These are phyloP conservation scores for Boletus rubropictus DNA, from an alignment of 768 basidiomycete species.

Conservation along the genomic window DNA sequence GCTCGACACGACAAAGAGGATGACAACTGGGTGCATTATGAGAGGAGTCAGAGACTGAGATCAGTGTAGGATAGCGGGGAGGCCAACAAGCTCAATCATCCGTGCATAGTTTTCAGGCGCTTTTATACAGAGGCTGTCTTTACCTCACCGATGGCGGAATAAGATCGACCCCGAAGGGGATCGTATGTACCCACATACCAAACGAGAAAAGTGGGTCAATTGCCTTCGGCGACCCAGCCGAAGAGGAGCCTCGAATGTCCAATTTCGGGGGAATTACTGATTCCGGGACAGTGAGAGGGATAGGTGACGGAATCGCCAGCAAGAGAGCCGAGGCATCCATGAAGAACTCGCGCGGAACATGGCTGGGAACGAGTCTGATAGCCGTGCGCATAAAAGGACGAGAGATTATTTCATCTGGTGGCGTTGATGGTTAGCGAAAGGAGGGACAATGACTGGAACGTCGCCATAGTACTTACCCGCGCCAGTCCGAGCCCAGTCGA, in stretches of 20 bases:
- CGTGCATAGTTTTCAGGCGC: slow-evolving; percentile 6
- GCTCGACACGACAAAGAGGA: slow-evolving; percentile 36
- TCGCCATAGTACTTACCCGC: slow-evolving; percentile 9
- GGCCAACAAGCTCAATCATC: not conserved
- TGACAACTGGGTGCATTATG: slow-evolving; percentile 18
- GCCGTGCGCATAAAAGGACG: slow-evolving; percentile 4
- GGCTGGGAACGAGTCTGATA: slow-evolving; percentile 9
- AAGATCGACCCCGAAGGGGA: slow-evolving; percentile 31
- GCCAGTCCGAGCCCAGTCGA: not conserved
- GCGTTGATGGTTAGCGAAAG: too few species aligned
- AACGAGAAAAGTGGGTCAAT: slow-evolving; percentile 19
- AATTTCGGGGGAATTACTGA: slow-evolving; percentile 13
- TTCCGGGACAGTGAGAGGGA: slow-evolving; percentile 9
- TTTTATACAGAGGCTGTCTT: slow-evolving; percentile 24
- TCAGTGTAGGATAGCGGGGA: not conserved
- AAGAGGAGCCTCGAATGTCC: slow-evolving; percentile 12
- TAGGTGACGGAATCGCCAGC: slow-evolving; percentile 18
- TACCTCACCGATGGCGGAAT: slow-evolving; percentile 28
- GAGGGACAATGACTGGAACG: too few species aligned
- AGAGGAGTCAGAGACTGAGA: not conserved
- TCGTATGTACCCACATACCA: slow-evolving; percentile 17
- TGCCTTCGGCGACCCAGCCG: slow-evolving; percentile 18
- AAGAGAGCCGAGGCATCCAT: slow-evolving; percentile 11
- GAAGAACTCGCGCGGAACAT: slow-evolving; percentile 21
- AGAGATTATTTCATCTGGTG: slow-evolving; percentile 10